Conservation (phyloP, 2,329 filamentous ascomycete species). For the Xylaria sp. region DNA sequence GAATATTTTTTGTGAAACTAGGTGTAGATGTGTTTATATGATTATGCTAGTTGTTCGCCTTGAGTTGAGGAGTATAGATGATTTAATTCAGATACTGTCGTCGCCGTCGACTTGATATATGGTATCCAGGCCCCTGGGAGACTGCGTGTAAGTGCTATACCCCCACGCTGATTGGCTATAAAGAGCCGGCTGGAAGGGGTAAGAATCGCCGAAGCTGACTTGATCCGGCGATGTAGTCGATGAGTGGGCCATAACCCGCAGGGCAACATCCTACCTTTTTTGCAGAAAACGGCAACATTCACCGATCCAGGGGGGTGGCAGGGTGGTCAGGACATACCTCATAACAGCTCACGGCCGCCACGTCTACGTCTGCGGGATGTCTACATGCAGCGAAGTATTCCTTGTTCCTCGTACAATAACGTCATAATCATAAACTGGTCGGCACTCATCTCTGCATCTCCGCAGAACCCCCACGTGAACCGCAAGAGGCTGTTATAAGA, state of each 20-base stretch:
- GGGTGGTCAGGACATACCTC: not conserved
- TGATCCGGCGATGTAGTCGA: constrained; percentile 5
- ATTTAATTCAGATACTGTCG: constrained; percentile 2
- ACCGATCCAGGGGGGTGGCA: not conserved
- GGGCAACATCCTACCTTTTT: not conserved
- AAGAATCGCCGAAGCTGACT: constrained; percentile 36
- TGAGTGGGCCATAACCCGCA: not conserved
- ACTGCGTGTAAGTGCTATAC: constrained; percentile 29
- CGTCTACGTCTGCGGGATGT: not conserved
- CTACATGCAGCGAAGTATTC: constrained; percentile 1
- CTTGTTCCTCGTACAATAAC: constrained; percentile 1
- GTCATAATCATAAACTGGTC: constrained; percentile 10
- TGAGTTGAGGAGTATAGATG: not conserved
- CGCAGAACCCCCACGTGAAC: constrained; percentile 4
- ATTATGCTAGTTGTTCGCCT: not conserved
- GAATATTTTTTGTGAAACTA: constrained; percentile 6
- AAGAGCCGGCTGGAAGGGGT: constrained; percentile 13
- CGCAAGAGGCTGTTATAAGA: not conserved
- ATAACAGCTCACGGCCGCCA: not conserved
- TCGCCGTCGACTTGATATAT: constrained; percentile 21
- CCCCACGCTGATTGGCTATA: constrained; percentile 24
- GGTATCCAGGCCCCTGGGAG: constrained; percentile 10
- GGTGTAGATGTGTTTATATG: not conserved
- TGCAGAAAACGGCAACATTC: not conserved
- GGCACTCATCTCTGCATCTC: constrained; percentile 9